phyloP scores from a whole-genome alignment of 2,329 filamentous ascomycete species.

The Blastomyces gilchristii region DNA sequence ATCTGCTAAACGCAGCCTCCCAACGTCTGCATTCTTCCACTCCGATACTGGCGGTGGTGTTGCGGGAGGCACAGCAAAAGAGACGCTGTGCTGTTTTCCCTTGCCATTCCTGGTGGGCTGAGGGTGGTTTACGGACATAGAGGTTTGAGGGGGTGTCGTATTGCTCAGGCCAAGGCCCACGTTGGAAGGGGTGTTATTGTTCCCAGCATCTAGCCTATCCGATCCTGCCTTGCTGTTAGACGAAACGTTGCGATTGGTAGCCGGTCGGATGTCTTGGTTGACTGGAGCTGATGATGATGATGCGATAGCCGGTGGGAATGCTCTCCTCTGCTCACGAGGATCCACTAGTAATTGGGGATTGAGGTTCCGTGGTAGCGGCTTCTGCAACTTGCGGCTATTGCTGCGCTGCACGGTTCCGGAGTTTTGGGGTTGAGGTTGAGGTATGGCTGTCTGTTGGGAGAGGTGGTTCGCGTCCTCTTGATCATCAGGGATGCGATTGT shows the following conservation, averaged over 20 bases:
- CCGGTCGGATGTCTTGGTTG: neutral
- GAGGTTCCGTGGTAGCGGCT: constrained; percentile 10
- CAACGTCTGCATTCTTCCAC: constrained; percentile 59
- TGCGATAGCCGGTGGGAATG: neutral
- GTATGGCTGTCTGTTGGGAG: neutral
- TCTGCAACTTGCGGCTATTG: constrained; percentile 15
- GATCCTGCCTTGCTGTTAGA: neutral
- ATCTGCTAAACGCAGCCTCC: constrained; percentile 48
- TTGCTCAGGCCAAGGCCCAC: constrained; percentile 8
- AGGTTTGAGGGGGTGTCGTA: constrained; percentile 9
- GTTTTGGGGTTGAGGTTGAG: neutral
- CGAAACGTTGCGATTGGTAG: neutral
- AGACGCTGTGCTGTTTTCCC: constrained; percentile 32
- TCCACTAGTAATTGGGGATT: constrained; percentile 1
- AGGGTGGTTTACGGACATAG: constrained; percentile 13
- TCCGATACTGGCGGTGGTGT: constrained; percentile 44
- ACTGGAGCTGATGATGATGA: neutral
- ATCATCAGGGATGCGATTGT: constrained; percentile 6
- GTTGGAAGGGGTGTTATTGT: neutral
- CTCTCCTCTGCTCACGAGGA: neutral
- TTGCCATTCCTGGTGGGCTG: constrained; percentile 18
- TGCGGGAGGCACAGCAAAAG: constrained; percentile 39
- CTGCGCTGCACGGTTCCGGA: constrained; percentile 9
- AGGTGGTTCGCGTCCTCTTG: neutral
- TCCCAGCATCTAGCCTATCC: neutral